Evolutionary conservation across 352 stramenopile genomes (phyloP), one percentile per base, ranked within the genome.

Genomic region (Achlya hypogyna): DNA sequence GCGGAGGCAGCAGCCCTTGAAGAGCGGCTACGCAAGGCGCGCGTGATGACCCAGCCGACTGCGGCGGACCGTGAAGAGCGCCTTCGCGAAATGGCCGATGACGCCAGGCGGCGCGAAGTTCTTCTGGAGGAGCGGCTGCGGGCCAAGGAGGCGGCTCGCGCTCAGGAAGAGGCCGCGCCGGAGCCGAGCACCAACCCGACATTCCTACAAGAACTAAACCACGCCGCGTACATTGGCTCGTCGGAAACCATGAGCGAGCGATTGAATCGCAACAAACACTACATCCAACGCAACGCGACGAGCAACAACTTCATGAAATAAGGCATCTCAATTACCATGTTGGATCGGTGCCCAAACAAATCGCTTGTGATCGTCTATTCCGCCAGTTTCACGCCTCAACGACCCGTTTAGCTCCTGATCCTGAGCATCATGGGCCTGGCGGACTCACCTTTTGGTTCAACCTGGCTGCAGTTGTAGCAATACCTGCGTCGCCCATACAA

Each of bases 261-360:
- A 0, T 65, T 95, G 60, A 78, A 78, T 20, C 74, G 86, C 52
- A 95, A 95, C 62, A 81, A 81, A 27, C 84, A 95, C 63, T 95
- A 95, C 67, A 91, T 95, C 47, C 86, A 95, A 63, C 78, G 75
- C 35, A 82, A 87, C 47, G 83, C 81, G n/a, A 80, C 90, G 25
- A 75, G 76, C 29, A 80, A 75, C 23, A 93, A 92, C 69, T 95
- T 95, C 29, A 70, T 95, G 35, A 78, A 82, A 23, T 89, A 89
- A 74, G 84, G 84, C 20, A 51, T 10, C 10, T 20, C n/a, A n/a
- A n/a, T n/a, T n/a, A n/a, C n/a, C n/a, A n/a, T n/a, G n/a, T n/a
- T n/a, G n/a, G n/a, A n/a, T n/a, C n/a, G n/a, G n/a, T n/a, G n/a
- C n/a, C n/a, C n/a, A n/a, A n/a, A n/a, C n/a, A n/a, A n/a, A n/a